Conservation (phyloP, 2,329 filamentous ascomycete genomes). For the Drechslerella coelobrocha region DNA sequence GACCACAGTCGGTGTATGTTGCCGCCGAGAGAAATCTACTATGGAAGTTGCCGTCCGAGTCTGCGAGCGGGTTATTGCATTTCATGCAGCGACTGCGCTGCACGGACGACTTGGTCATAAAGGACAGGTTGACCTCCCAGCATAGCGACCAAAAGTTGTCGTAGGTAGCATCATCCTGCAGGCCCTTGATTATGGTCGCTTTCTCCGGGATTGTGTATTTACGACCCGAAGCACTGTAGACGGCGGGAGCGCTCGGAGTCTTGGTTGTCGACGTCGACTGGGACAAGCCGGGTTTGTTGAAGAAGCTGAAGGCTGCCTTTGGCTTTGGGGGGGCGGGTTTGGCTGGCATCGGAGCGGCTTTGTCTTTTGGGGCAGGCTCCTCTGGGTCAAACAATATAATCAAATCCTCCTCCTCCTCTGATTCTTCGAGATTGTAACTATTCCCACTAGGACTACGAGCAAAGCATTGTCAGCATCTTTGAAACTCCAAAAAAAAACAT, state of each 20-base stretch:
- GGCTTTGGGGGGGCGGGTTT: neutral
- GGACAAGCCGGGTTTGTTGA: slow-evolving; percentile 3
- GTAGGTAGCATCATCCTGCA: slow-evolving; percentile 42
- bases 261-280: neutral
- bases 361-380: neutral
- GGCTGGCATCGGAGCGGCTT: neutral
- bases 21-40: slow-evolving; percentile 30
- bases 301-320: slow-evolving; percentile 22
- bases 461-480: no score
- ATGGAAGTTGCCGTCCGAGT: slow-evolving; percentile 32
- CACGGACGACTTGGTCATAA: slow-evolving; percentile 35
- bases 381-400: no score
- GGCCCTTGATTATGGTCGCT: slow-evolving; percentile 31
- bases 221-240: neutral
- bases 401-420: no score
- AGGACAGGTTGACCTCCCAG: slow-evolving; percentile 43
- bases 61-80: slow-evolving; percentile 35
- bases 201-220: slow-evolving; percentile 46
- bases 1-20: slow-evolving; percentile 27
- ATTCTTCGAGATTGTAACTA: no score
- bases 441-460: no score
- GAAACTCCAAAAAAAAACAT: no score
- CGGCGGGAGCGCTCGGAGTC: neutral
- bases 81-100: slow-evolving; percentile 31
- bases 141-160: slow-evolving; percentile 30